Base-by-base conservation (phyloP, 441 rosid species). In the Arabidopsis hybrid region DNA sequence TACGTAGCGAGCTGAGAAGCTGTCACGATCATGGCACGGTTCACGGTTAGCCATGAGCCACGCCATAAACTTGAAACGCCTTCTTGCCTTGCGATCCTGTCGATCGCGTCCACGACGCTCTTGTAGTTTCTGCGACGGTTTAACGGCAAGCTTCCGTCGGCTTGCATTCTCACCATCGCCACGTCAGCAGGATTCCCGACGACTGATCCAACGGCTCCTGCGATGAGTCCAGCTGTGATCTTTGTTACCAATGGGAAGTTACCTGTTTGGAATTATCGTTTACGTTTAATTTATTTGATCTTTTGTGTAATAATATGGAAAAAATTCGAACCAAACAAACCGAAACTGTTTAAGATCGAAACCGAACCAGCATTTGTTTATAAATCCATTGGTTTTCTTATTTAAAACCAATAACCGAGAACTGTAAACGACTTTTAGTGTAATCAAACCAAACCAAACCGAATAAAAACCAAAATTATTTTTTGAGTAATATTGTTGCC, bases 91-190 rank as follows among this genome's bases (percentile, higher is more conserved):
- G 75, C 36, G 80, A 88, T 90, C 13, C 81, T 81, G 7, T 78
- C 74, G 6, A 88, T 74, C 0, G 90, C 92, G 34, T 89, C 86
- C 17, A 81, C 63, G 2, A 82, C 95, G 82, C 88, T 74, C 47
- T 78, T 80, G 71, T 86, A 89, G 72, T 88, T 86, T 43, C 89
- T 81, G 1, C 92, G 86, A 10, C 87, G 83, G 6, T 73, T 67
- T 0, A 73, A 31, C 0, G 92, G 89, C 8, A 89, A 84, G 10
- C 85, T 81, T 7, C 89, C 92, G 16, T 88, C 92, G 1, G 95
- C 92, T 66, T 87, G 92, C 95, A 89, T 89, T 8, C 95, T 73
- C 7, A 89, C 89, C 92, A 87, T 86, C 1, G 91, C 87, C 43
- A 86, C 85, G 65, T 89, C 92, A 1, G 92, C 91, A 0, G 95